Conservation (phyloP, 1,139 yeast genomes). For the Suhomyces bribrorum region DNA sequence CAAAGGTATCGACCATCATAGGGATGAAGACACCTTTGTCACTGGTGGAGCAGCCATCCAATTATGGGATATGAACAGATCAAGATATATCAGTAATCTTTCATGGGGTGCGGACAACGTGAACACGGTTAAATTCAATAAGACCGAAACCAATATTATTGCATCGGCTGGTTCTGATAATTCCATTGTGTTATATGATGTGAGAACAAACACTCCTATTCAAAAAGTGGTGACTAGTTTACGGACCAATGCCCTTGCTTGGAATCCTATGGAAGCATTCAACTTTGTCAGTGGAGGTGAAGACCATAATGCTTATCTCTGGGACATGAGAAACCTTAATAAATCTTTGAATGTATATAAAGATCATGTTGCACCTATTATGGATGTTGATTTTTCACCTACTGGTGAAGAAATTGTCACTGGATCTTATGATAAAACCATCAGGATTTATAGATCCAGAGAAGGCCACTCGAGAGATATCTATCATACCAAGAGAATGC, state of each 20-base stretch:
- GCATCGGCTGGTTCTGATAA: slow-evolving; percentile 95
- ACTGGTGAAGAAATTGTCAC: slow-evolving; percentile 96
- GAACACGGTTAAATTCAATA: slow-evolving; percentile 79
- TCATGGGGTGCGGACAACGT: slow-evolving; percentile 98
- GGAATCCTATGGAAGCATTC: slow-evolving; percentile 99
- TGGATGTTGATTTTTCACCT: slow-evolving; percentile 93
- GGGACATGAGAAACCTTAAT: slow-evolving; percentile 92
- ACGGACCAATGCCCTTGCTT: slow-evolving; percentile 82
- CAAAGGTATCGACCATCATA: slow-evolving; percentile 84
- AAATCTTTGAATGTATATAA: slow-evolving; percentile 81
- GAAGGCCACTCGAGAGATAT: slow-evolving; percentile 94
- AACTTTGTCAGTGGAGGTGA: slow-evolving; percentile 90
- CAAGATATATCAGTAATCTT: slow-evolving; percentile 72
- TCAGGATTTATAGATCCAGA: slow-evolving; percentile 71
- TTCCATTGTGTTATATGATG: slow-evolving; percentile 84
- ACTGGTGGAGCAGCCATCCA: slow-evolving; percentile 92
- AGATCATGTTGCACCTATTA: slow-evolving; percentile 95
- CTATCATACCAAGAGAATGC: slow-evolving; percentile 98
- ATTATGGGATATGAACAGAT: slow-evolving; percentile 84
- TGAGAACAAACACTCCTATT: slow-evolving; percentile 89
- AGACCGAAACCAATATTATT: slow-evolving; percentile 83
- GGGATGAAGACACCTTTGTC: slow-evolving; percentile 70
- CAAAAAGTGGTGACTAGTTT: slow-evolving; percentile 84
- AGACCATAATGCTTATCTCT: slow-evolving; percentile 91
- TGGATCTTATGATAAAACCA: slow-evolving; percentile 92